Evolutionary conservation across 495 filamentous ascomycete species (phyloP), one percentile per base, ranked within the genome.

Genomic region (Neurospora africana): DNA sequence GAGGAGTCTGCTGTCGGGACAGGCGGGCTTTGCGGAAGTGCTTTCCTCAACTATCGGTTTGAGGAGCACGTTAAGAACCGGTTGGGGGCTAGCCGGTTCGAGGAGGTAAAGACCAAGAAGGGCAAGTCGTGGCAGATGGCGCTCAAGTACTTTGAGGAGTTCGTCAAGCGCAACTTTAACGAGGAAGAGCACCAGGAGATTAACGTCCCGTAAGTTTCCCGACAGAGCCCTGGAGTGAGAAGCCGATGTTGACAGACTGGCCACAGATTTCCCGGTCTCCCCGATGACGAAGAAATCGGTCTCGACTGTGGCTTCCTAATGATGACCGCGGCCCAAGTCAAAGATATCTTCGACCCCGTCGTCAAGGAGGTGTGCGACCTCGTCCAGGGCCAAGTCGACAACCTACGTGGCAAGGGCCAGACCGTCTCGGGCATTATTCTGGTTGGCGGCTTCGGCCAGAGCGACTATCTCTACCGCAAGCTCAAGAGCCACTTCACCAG

Each of bases 111-210:
- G 78, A 73, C 81, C 27, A 89, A 86, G 79, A 87, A 84, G 78
- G 82, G 80, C 70, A 90, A 85, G 80, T 89, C 82, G 30, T 91
- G 91, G 88, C 90, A 91, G 80, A 93, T 93, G 91, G 89, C 88
- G 4, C 83, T 92, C 67, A 83, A 83, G 76, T 91, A 85, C 71
- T 91, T 85, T 79, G 89, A 87, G 75, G 86, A 91, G 71, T 91
- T 89, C 73, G 87, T 91, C 4, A 91, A 91, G 79, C 85, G 89
- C 19, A 92, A 92, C 73, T 93, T 92, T 78, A 91, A 90, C 75
- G 89, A 91, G 76, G 89, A 91, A 36, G 89, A 92, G 72, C 87
- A 91, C 72, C 82, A 86, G 69, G 90, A 90, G 74, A 85, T 90
- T 69, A 91, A 91, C 58, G 84, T 92, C 1, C 91, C 91, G 84